Evolutionary conservation across 1,139 yeast genomes (phyloP), one percentile per base, ranked within the genome.

Genomic region (Citeromyces hawaiiensis): DNA sequence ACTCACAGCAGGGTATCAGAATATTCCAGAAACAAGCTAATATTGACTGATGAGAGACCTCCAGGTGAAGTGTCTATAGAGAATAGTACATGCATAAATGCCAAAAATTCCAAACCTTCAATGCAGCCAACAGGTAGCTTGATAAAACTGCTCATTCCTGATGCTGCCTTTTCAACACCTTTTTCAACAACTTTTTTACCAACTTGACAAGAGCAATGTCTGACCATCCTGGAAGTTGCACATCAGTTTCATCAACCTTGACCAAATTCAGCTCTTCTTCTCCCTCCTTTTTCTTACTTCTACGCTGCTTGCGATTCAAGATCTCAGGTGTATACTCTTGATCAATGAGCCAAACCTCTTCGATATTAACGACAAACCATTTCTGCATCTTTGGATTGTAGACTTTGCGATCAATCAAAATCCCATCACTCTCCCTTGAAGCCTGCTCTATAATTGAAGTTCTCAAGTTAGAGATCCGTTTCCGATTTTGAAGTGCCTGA

Each of bases 301-400:
- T 29, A 9, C 32, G 32, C 32, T 29, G 32, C 32, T 29, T 29
- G 13, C 36, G 21, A 10, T 33, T 33, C 32, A 14, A 11, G 32
- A n/a, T 11, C 9, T 11, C 32, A 29, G 32, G 32, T 14, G 10
- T 16, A 18, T 25, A 27, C 15, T 17, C 25, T 14, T 27, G 21
- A 25, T 67, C 70, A 29, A 29, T 14, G 32, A 29, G 32, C 32
- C 32, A 29, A 11, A 29, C 32, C n/a, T 59, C 58, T 44, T 81
- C 86, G 14, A 76, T 56, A 35, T 81, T 59, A 3, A 87, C 81
- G 36, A 74, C 48, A 47, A 87, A 79, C 33, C 67, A 64, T 52
- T 73, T 76, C 2, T 83, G 86, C 38, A 52, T 54, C 3, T 46
- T 44, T 13, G 61, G 64, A 41, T 62, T 59, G 31, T 40, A 43